Percentiles rank a stretch among this genome's conserved stretches.
Conservation (phyloP, 176 grass and related monocot species). For the Oryza brachyantha region DNA sequence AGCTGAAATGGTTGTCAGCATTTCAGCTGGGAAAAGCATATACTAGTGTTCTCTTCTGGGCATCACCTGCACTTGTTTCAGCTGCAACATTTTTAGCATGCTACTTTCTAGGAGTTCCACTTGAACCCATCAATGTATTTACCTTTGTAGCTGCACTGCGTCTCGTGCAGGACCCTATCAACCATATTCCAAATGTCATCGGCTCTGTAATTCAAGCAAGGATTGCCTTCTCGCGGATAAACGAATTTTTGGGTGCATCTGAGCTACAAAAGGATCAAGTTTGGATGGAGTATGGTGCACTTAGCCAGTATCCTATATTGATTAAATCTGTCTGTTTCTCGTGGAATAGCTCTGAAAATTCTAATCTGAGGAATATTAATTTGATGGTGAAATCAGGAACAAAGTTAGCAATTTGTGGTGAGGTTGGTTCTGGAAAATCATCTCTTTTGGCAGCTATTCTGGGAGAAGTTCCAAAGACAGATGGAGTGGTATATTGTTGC, state of each 20-base stretch:
- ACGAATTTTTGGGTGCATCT: slow-evolving; percentile 46
- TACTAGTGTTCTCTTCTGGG: slow-evolving; percentile 60
- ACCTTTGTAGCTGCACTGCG: slow-evolving; percentile 53
- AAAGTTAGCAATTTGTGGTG: slow-evolving; percentile 65
- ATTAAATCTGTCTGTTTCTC: slow-evolving; percentile 53
- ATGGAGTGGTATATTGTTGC: slow-evolving; percentile 41
- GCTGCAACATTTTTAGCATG: slow-evolving; percentile 56
- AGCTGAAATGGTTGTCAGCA: slow-evolving; percentile 52
- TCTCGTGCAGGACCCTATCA: slow-evolving; percentile 65
- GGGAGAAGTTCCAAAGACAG: slow-evolving; percentile 52
- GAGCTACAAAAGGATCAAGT: slow-evolving; percentile 34
- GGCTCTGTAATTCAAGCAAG: slow-evolving; percentile 60
- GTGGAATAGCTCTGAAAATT: slow-evolving; percentile 43
- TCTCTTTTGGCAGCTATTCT: slow-evolving; percentile 61
- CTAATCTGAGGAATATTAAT: slow-evolving; percentile 54
- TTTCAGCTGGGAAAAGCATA: slow-evolving; percentile 59
- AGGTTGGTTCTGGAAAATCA: slow-evolving; percentile 80
- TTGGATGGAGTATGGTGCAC: neutral
- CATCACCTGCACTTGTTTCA: slow-evolving; percentile 64
- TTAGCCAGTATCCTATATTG: slow-evolving; percentile 22
- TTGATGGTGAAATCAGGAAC: slow-evolving; percentile 46
- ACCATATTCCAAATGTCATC: slow-evolving; percentile 60
- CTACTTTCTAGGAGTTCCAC: slow-evolving; percentile 52
- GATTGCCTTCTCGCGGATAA: slow-evolving; percentile 52
- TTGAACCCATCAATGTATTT: slow-evolving; percentile 58